These are phyloP conservation scores for Ustilago vetiveriae DNA, from an alignment of 1,284 basidiomycete genomes.

Conservation along the genomic window DNA sequence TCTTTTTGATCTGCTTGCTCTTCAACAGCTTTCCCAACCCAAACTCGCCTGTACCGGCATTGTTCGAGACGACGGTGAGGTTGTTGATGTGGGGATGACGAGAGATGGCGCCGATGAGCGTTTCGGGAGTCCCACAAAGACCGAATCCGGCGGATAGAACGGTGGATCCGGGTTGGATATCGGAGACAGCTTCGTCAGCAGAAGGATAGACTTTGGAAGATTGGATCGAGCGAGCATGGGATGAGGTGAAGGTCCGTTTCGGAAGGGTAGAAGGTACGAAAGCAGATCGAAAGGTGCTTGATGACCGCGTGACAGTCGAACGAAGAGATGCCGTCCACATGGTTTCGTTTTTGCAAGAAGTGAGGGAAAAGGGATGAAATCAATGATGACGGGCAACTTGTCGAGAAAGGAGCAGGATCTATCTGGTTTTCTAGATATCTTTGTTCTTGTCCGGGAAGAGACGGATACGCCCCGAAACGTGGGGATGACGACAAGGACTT, in stretches of 20 bases:
- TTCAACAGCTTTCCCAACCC: slow-evolving; percentile 61
- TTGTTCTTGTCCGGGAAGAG: too few species aligned
- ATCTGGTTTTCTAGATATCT: too few species aligned
- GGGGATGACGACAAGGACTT: too few species aligned
- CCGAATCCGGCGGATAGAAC: slow-evolving; percentile 64
- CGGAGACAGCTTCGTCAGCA: slow-evolving; percentile 61
- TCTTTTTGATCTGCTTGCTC: slow-evolving; percentile 54
- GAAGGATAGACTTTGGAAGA: slow-evolving; percentile 50
- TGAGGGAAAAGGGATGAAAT: not conserved
- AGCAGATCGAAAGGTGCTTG: slow-evolving; percentile 9
- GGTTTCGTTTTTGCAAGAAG: not conserved
- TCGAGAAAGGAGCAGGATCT: not conserved
- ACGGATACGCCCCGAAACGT: too few species aligned
- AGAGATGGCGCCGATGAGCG: slow-evolving; percentile 59
- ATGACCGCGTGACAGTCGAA: not conserved
- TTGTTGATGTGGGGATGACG: slow-evolving; percentile 52
- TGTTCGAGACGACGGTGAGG: slow-evolving; percentile 63
- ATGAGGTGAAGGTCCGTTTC: slow-evolving; percentile 25
- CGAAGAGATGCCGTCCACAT: slow-evolving; percentile 39
- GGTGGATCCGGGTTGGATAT: slow-evolving; percentile 55
- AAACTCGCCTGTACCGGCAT: slow-evolving; percentile 61
- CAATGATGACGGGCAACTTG: not conserved
- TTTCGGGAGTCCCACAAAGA: slow-evolving; percentile 65
- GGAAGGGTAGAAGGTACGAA: slow-evolving; percentile 18
- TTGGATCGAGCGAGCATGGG: slow-evolving; percentile 1